Evolutionary conservation across 1,284 basidiomycete species (phyloP).

Genomic region (Peniophora sp.): DNA sequence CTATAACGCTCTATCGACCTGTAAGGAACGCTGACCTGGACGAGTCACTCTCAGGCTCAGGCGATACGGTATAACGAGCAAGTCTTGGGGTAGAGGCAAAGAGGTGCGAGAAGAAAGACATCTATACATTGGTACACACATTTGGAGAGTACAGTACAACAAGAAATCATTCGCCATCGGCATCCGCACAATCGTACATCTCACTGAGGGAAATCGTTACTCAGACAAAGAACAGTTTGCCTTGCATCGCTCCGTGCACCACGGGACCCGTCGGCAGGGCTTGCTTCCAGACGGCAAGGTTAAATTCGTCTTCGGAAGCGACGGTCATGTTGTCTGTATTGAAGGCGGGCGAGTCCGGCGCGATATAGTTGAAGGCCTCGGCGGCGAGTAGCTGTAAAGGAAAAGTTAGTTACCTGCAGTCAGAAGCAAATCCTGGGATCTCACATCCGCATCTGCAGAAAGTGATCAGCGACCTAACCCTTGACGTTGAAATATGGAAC

Average conservation of each 20-base stretch:
- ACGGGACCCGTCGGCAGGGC: background rate
- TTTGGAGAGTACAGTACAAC: no score
- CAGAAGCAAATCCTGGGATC: background rate
- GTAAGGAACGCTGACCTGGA: no score
- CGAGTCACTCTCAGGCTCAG: no score
- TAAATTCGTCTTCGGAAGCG: background rate
- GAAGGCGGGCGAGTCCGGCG: background rate
- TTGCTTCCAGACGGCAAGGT: background rate
- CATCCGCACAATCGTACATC: no score
- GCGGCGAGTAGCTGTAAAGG: background rate
- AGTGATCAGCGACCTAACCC: background rate
- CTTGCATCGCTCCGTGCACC: background rate
- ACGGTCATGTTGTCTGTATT: background rate
- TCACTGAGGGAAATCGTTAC: no score
- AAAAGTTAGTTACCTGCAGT: background rate
- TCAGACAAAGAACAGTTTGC: background rate
- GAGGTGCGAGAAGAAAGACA: no score
- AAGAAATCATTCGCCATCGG: no score
- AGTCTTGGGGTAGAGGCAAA: no score
- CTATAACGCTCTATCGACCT: no score
- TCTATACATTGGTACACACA: no score
- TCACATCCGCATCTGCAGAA: constrained; percentile 1
- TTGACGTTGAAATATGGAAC: background rate
- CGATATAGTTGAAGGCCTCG: background rate
- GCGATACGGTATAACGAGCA: no score